Conservation (phyloP, 805 yeast genomes). For the Saturnispora zaruensis region DNA sequence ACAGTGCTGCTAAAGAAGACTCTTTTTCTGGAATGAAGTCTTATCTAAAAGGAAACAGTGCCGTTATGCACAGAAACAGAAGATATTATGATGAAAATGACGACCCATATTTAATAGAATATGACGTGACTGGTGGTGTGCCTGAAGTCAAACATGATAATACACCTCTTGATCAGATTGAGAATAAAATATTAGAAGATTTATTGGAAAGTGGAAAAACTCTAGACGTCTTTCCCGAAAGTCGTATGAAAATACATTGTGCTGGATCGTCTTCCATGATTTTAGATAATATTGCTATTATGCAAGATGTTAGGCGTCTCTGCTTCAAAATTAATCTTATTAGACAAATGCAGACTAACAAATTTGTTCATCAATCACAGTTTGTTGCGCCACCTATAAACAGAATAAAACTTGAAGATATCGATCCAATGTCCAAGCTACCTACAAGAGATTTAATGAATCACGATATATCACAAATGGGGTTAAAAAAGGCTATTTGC, state of each 20-base stretch:
- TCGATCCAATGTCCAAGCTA: conserved; percentile 76
- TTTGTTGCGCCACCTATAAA: conserved; percentile 61
- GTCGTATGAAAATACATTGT: conserved; percentile 34
- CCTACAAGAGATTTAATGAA: conserved; percentile 56
- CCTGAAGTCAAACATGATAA: conserved; percentile 59
- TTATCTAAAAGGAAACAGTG: conserved; percentile 10
- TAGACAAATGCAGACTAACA: conserved; percentile 83
- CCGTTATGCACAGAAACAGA: conserved; percentile 30
- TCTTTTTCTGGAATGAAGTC: background rate
- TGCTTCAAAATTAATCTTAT: conserved; percentile 85
- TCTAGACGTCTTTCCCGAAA: conserved; percentile 30
- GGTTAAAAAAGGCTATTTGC: conserved; percentile 60
- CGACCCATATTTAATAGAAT: conserved; percentile 66
- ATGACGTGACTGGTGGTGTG: conserved; percentile 72
- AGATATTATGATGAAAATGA: conserved; percentile 42
- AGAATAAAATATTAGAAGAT: conserved; percentile 35
- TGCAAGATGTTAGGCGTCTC: conserved; percentile 81
- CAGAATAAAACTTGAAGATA: conserved; percentile 49
- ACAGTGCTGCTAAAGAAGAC: background rate
- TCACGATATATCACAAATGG: conserved; percentile 53
- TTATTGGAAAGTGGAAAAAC: conserved; percentile 25
- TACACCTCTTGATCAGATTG: conserved; percentile 35
- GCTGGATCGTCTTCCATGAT: conserved; percentile 56
- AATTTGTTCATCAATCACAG: conserved; percentile 65
- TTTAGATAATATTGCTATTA: conserved; percentile 58